phyloP scores from a whole-genome alignment of 805 yeast species.

The Saccharomycopsis synnaedendra region DNA sequence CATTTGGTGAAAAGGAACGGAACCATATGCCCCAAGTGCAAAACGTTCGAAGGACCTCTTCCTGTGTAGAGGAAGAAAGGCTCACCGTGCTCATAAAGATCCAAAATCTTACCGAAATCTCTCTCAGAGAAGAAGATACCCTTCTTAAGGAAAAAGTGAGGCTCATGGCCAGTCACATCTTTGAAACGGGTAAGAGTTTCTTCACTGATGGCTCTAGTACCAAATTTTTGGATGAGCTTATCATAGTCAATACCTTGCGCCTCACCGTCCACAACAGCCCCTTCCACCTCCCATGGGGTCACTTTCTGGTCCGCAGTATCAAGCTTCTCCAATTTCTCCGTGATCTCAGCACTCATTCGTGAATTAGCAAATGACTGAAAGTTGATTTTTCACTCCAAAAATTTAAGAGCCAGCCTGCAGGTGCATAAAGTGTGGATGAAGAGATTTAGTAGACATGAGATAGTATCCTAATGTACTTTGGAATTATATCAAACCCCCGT shows the following conservation, averaged over 20 bases:
- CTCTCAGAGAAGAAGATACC: slow-evolving; percentile 92
- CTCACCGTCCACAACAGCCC: slow-evolving; percentile 92
- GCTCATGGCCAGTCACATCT: slow-evolving; percentile 76
- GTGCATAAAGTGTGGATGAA: no score
- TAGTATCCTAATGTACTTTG: no score
- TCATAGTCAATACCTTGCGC: slow-evolving; percentile 89
- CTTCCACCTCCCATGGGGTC: slow-evolving; percentile 99
- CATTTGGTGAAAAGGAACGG: slow-evolving; percentile 95
- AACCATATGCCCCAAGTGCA: slow-evolving; percentile 95
- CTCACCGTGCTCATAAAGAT: slow-evolving; percentile 86
- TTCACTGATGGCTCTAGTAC: slow-evolving; percentile 59
- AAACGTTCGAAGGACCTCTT: slow-evolving; percentile 91
- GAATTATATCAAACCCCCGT: no score
- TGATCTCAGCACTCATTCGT: slow-evolving; percentile 3
- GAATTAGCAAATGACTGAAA: background rate
- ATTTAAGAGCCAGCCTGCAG: background rate
- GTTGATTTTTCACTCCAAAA: background rate
- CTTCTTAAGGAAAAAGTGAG: slow-evolving; percentile 82
- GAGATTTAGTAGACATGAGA: no score
- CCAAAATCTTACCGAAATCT: slow-evolving; percentile 67
- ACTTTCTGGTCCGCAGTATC: slow-evolving; percentile 37
- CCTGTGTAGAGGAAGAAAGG: slow-evolving; percentile 95
- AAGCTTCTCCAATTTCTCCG: slow-evolving; percentile 1
- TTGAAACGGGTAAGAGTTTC: slow-evolving; percentile 71
- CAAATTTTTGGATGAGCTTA: slow-evolving; percentile 76